Evolutionary conservation across 345 rosid genomes (phyloP), one percentile per base, ranked within the genome.

Genomic region (Eucalyptus pauciflora): DNA sequence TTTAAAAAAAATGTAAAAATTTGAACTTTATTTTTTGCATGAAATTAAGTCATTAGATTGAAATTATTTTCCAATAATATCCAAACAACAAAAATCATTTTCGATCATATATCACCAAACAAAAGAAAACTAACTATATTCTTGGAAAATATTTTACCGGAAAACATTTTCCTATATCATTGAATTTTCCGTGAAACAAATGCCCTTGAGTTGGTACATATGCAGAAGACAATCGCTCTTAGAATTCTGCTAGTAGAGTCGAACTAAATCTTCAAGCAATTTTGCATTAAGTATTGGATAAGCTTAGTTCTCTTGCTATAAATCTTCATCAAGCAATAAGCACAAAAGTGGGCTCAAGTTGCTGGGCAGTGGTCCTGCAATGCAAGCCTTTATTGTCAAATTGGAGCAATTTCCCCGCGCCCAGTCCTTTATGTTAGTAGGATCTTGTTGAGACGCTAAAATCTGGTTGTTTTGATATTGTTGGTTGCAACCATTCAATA

Each of bases 261-360:
- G 1, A 69, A 69, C 12, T 31, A 0, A 31, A 4, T 0, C 24
- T 31, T 18, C 17, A 64, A 64, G 71, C 17, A 64, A 64, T 64
- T 64, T 64, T 64, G 37, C 71, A 29, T 64, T 62, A 29, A 64
- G 71, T 64, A 13, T 0, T 29, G 18, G 18, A 13, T 7, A 13
- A 64, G 71, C 71, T 64, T 17, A 71, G 43, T 71, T 71, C 81
- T 33, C 46, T 71, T 8, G 24, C 3, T 71, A 1, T 9, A 18
- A 71, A 17, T 10, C 64, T 58, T 24, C 64, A 58, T 25, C 64
- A 25, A 58, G 64, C 7, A 58, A 4, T 18, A 7, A 58, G 0
- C n/a, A 25, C n/a, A 25, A 58, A 58, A 25, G 64, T 1, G 29
- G 1, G 64, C 64, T 58, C 4, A 1, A 0, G 13, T 0, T 24